Percentiles rank a stretch among this genome's conserved stretches.
phyloP scores from a whole-genome alignment of 2,329 filamentous ascomycete genomes.

The Xylaria sp. region DNA sequence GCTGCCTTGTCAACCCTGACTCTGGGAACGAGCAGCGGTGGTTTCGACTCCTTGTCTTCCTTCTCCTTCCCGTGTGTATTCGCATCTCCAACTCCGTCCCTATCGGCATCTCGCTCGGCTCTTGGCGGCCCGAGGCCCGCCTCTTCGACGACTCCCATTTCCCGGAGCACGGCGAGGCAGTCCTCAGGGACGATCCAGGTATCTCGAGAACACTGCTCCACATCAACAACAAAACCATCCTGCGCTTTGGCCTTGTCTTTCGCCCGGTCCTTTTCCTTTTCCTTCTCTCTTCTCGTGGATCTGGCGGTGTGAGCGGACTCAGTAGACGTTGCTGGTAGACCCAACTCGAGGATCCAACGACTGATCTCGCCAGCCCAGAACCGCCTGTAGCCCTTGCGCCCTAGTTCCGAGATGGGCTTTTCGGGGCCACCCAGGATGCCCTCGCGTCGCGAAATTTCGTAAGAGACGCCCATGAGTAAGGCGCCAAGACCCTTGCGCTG shows the following conservation, averaged over 20 bases:
- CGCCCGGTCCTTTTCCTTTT: constrained; percentile 11
- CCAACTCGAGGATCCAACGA: constrained; percentile 67
- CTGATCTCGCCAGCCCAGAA: constrained; percentile 90
- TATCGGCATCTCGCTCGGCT: constrained; percentile 73
- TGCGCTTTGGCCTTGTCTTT: constrained; percentile 36
- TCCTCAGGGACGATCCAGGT: constrained; percentile 91
- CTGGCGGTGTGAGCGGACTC: constrained; percentile 10
- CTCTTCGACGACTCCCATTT: constrained; percentile 78
- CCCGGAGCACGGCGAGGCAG: constrained; percentile 78
- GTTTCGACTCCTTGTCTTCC: constrained; percentile 23
- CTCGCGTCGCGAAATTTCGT: constrained; percentile 88
- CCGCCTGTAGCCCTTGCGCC: constrained; percentile 80
- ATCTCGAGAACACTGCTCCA: constrained; percentile 76
- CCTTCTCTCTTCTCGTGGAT: constrained; percentile 18
- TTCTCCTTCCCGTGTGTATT: constrained; percentile 43
- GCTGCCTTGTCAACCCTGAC: constrained; percentile 64
- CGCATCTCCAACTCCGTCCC: constrained; percentile 51
- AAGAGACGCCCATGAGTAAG: constrained; percentile 90
- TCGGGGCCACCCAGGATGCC: constrained; percentile 89
- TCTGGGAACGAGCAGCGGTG: constrained; percentile 51
- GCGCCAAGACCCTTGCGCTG: constrained; percentile 89
- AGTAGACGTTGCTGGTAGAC: constrained; percentile 50
- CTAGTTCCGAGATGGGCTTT: constrained; percentile 89
- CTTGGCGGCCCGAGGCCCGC: constrained; percentile 54
- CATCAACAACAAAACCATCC: constrained; percentile 62